phyloP scores from a whole-genome alignment of 169 alveolate species.

The Theileria annulata region DNA sequence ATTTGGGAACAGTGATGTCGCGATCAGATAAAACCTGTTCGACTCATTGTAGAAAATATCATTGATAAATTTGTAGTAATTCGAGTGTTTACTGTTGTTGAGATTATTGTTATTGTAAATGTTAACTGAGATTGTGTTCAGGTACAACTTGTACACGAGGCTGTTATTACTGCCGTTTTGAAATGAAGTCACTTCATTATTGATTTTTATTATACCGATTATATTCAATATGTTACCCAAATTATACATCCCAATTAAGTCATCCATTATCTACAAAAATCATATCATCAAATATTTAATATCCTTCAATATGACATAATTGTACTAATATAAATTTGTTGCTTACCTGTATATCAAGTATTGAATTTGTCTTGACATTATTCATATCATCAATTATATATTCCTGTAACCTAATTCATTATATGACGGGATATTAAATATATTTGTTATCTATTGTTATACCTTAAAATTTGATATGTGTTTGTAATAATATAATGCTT shows the following conservation, averaged over 20 bases:
- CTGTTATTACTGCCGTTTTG: not conserved
- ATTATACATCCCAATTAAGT: constrained; percentile 26
- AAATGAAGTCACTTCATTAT: not conserved
- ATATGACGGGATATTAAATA: too few relatives aligned
- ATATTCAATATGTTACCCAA: constrained; percentile 43
- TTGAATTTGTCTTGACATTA: constrained; percentile 9
- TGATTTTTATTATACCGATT: constrained; percentile 38
- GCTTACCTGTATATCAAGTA: constrained; percentile 35
- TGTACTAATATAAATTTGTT: too few relatives aligned
- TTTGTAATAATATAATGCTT: constrained; percentile 37
- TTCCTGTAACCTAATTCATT: constrained; percentile 30
- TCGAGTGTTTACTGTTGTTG: not conserved
- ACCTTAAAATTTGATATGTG: constrained; percentile 26
- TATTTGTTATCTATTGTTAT: too few relatives aligned
- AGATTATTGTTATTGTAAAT: constrained; percentile 3
- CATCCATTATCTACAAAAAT: constrained; percentile 35
- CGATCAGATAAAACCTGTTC: constrained; percentile 67
- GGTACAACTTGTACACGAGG: constrained; percentile 17
- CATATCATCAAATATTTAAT: not conserved
- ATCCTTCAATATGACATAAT: not conserved
- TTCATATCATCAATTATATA: not conserved
- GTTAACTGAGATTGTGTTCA: constrained; percentile 35
- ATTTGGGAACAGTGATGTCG: constrained; percentile 70
- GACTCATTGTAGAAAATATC: constrained; percentile 66
- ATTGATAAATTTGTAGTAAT: constrained; percentile 32